Percentiles rank a stretch among this genome's conserved stretches.
phyloP scores from a whole-genome alignment of 2,329 filamentous ascomycete species.

The Penicillium sp. region DNA sequence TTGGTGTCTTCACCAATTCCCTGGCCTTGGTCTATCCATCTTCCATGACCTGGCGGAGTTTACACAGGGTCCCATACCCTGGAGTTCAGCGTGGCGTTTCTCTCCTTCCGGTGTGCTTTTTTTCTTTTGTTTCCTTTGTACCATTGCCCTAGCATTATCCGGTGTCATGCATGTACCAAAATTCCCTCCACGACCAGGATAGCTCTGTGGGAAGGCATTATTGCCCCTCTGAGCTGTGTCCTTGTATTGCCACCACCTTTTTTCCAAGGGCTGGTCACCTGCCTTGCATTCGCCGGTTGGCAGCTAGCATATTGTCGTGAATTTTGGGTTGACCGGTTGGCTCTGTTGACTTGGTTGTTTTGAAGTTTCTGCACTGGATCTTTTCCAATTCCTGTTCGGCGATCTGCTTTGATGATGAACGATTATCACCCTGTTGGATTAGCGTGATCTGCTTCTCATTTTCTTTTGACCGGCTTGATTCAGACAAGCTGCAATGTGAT shows the following conservation, averaged over 20 bases:
- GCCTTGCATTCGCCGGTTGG: neutral
- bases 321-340: constrained; percentile 6
- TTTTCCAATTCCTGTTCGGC: constrained; percentile 5
- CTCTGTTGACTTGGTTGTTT: constrained; percentile 6
- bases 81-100: constrained; percentile 18
- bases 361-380: neutral
- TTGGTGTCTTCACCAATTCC: neutral
- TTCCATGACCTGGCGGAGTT: constrained; percentile 21
- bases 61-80: constrained; percentile 14
- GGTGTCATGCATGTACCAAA: constrained; percentile 20
- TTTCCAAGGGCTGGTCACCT: too few relatives aligned
- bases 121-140: constrained; percentile 18
- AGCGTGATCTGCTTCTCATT: constrained; percentile 14
- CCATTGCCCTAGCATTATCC: constrained; percentile 17
- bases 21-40: constrained; percentile 5
- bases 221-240: too few relatives aligned
- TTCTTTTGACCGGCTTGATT: too few relatives aligned
- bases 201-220: constrained; percentile 1
- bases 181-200: constrained; percentile 8
- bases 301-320: constrained; percentile 2
- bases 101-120: constrained; percentile 12
- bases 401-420: constrained; percentile 14
- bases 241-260: neutral
- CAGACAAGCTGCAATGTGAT: too few relatives aligned
- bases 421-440: constrained; percentile 13